phyloP scores from a whole-genome alignment of 306 rosid species.

The Sophora flavescens region DNA sequence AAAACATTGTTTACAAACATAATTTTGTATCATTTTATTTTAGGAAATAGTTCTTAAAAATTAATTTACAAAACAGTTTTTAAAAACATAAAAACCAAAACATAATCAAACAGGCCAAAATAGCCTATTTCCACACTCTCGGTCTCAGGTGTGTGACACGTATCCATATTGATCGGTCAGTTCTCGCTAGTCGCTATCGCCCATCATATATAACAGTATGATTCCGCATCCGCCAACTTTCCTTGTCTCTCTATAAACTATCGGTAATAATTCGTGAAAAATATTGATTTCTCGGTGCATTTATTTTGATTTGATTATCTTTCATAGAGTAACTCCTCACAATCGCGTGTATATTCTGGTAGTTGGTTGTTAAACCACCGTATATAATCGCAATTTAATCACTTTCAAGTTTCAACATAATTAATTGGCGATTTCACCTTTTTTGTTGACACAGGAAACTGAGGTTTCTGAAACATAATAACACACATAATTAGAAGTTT shows the following conservation, averaged over 20 bases:
- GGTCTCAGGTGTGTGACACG: neutral
- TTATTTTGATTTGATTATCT: constrained; percentile 8
- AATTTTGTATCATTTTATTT: too few relatives aligned
- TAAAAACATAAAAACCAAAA: too few relatives aligned
- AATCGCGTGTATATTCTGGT: neutral
- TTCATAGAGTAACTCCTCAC: neutral
- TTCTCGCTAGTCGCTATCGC: neutral
- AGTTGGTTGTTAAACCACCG: constrained; percentile 4
- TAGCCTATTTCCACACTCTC: neutral
- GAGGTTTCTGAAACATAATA: constrained; percentile 10
- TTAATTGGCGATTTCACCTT: neutral
- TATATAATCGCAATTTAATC: constrained; percentile 15
- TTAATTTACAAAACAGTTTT: too few relatives aligned
- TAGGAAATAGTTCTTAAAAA: too few relatives aligned
- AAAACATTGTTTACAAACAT: too few relatives aligned
- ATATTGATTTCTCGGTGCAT: constrained; percentile 33
- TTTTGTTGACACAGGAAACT: constrained; percentile 36
- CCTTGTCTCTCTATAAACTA: neutral
- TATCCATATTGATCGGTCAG: neutral
- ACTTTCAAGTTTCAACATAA: neutral
- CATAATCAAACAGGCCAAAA: too few relatives aligned
- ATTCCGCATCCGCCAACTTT: neutral
- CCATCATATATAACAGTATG: neutral
- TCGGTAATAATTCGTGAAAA: constrained; percentile 16
- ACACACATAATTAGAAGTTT: constrained; percentile 2